These are phyloP conservation scores for Rhodomyrtus tomentosa DNA, from an alignment of 345 rosid species.

Conservation along the genomic window DNA sequence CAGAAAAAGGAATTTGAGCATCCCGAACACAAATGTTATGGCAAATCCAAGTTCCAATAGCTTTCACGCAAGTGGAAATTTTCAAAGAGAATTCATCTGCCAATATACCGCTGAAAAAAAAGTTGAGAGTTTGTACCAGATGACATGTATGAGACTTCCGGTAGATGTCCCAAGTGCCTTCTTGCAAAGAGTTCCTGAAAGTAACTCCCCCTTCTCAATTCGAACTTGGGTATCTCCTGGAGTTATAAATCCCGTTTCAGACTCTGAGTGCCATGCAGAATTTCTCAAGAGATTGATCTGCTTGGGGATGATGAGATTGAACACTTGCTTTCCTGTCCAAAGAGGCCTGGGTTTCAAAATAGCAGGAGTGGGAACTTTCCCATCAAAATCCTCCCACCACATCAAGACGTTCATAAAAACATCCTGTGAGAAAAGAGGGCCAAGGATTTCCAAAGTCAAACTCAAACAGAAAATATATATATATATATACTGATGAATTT, in stretches of 20 bases:
- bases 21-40: background rate
- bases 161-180: slow-evolving; percentile 79
- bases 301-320: slow-evolving; percentile 93
- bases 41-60: background rate
- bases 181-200: slow-evolving; percentile 95
- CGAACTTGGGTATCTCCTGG: slow-evolving; percentile 94
- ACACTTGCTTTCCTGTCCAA: slow-evolving; percentile 98
- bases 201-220: slow-evolving; percentile 86
- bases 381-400: slow-evolving; percentile 99
- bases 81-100: background rate
- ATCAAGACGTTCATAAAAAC: slow-evolving; percentile 94
- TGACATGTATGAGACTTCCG: slow-evolving; percentile 93
- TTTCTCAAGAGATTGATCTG: slow-evolving; percentile 83
- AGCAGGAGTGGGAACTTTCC: slow-evolving; percentile 93
- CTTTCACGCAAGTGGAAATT: background rate
- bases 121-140: slow-evolving; percentile 41
- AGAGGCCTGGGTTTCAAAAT: slow-evolving; percentile 92
- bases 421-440: slow-evolving; percentile 37
- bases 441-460: background rate
- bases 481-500: background rate
- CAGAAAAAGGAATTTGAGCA: background rate
- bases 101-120: background rate
- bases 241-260: slow-evolving; percentile 68
- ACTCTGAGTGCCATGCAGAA: slow-evolving; percentile 85
- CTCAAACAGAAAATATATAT: background rate